A percentile compares a stretch with the other conserved stretches of the same genome.
phyloP scores from a whole-genome alignment of 2,329 filamentous ascomycete species.

The Chaetomiaceae sp. region DNA sequence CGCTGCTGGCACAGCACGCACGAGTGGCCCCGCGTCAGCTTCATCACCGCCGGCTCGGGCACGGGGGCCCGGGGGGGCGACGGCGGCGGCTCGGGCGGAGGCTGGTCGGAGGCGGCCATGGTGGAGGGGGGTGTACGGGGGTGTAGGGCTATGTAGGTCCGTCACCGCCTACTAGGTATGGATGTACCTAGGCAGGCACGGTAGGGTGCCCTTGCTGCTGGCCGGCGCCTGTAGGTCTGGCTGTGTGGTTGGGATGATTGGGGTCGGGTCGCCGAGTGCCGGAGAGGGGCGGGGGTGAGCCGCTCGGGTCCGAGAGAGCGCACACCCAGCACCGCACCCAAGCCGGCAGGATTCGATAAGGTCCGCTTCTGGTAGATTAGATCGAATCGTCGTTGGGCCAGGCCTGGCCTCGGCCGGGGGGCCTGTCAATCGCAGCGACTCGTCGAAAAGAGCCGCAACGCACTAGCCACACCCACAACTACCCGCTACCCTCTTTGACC shows the following conservation, averaged over 20 bases:
- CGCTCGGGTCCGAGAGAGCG: slow-evolving; percentile 22
- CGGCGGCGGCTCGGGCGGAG: slow-evolving; percentile 23
- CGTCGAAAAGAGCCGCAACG: slow-evolving; percentile 9
- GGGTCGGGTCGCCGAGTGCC: slow-evolving; percentile 8
- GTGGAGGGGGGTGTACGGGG: slow-evolving; percentile 1
- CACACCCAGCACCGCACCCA: neutral
- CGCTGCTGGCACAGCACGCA: slow-evolving; percentile 71
- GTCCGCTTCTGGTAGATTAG: neutral
- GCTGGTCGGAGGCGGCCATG: slow-evolving; percentile 21
- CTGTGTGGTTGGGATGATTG: neutral
- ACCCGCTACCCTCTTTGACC: too few species aligned
- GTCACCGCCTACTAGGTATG: too few species aligned
- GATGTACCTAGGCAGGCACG: too few species aligned
- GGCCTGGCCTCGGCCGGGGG: too few species aligned
- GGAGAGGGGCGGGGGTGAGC: slow-evolving; percentile 16
- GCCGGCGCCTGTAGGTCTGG: too few species aligned
- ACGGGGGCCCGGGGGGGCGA: slow-evolving; percentile 26
- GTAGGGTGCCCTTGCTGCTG: too few species aligned
- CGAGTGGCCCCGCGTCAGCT: slow-evolving; percentile 53
- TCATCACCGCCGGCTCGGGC: slow-evolving; percentile 41
- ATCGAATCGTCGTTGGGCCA: neutral
- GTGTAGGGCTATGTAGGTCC: slow-evolving; percentile 5
- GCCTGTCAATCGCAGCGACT: too few species aligned
- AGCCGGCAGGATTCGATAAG: neutral
- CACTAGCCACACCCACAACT: too few species aligned